These are phyloP conservation scores for Amauroascus verrucosus DNA, from an alignment of 2,329 filamentous ascomycete genomes.

Conservation along the genomic window DNA sequence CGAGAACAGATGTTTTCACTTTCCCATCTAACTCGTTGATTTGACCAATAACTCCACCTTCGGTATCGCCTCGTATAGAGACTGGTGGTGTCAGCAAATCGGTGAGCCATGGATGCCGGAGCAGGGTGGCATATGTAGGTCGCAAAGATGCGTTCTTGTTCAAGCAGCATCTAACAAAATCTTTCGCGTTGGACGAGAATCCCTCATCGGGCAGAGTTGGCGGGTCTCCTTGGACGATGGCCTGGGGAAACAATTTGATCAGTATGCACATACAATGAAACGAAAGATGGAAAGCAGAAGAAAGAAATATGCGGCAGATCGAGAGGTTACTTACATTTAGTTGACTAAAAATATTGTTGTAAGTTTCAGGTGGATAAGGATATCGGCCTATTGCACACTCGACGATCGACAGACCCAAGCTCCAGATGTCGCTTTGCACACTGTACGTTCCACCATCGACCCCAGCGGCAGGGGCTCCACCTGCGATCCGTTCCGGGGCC, in stretches of 20 bases:
- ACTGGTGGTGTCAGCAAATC: constrained; percentile 65
- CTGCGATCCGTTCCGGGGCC: constrained; percentile 91
- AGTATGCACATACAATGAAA: too few species aligned
- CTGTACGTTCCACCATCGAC: constrained; percentile 76
- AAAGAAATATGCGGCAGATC: neutral
- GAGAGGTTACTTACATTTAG: constrained; percentile 63
- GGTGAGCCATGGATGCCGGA: constrained; percentile 81
- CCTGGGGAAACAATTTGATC: too few species aligned
- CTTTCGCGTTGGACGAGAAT: constrained; percentile 68
- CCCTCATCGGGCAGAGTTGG: constrained; percentile 69
- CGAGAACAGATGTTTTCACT: neutral
- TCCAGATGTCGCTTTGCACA: constrained; percentile 98
- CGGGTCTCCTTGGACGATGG: constrained; percentile 94
- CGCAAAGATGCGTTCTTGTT: constrained; percentile 86
- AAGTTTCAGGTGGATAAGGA: constrained; percentile 93
- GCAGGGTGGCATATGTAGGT: constrained; percentile 85
- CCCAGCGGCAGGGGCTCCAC: constrained; percentile 61
- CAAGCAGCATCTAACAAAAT: constrained; percentile 81
- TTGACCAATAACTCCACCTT: constrained; percentile 36
- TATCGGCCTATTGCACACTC: constrained; percentile 92
- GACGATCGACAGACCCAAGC: constrained; percentile 83
- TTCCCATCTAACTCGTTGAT: constrained; percentile 33
- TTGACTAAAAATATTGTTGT: constrained; percentile 96
- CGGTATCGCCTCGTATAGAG: constrained; percentile 55
- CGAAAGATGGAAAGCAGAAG: too few species aligned